These are phyloP conservation scores for Uronychia setigera DNA, from an alignment of 73 alveolate genomes.

Conservation along the genomic window DNA sequence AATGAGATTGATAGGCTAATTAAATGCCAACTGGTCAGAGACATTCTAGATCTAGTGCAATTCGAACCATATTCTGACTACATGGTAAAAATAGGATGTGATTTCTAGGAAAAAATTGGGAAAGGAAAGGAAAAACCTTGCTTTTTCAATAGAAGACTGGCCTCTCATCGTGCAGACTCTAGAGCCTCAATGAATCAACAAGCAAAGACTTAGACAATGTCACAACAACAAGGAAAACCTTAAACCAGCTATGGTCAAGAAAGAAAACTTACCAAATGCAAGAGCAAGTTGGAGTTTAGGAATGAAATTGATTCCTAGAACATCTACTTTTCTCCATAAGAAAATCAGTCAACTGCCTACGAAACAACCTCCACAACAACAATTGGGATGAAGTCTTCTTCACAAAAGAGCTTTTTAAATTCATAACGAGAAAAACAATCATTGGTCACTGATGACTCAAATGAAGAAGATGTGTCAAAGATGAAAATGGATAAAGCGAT, in stretches of 20 bases:
- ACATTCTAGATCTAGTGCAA: conserved; percentile 45
- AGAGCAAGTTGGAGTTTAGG: not conserved
- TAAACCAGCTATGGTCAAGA: too few relatives aligned
- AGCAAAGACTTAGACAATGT: not conserved
- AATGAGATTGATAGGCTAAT: conserved; percentile 37
- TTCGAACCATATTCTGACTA: conserved; percentile 20
- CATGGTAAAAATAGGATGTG: not conserved
- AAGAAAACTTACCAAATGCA: too few relatives aligned
- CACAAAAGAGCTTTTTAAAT: not conserved
- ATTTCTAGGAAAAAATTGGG: conserved; percentile 11
- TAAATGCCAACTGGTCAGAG: conserved; percentile 51
- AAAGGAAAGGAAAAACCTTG: conserved; percentile 27
- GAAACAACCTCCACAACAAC: not conserved
- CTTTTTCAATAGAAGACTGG: conserved; percentile 24
- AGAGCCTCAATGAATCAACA: not conserved
- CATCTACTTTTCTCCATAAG: not conserved
- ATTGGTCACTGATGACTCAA: not conserved
- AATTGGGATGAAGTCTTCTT: not conserved
- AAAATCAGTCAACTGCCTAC: not conserved
- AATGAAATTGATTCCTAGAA: not conserved
- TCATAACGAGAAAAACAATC: too few relatives aligned
- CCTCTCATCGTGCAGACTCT: conserved; percentile 6
- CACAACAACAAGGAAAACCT: too few relatives aligned
- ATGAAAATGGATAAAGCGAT: not conserved
- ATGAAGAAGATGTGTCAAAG: not conserved